Evolutionary conservation across 176 grass and related monocot species (phyloP).

Genomic region (Rhipidocladum racemiflorum): DNA sequence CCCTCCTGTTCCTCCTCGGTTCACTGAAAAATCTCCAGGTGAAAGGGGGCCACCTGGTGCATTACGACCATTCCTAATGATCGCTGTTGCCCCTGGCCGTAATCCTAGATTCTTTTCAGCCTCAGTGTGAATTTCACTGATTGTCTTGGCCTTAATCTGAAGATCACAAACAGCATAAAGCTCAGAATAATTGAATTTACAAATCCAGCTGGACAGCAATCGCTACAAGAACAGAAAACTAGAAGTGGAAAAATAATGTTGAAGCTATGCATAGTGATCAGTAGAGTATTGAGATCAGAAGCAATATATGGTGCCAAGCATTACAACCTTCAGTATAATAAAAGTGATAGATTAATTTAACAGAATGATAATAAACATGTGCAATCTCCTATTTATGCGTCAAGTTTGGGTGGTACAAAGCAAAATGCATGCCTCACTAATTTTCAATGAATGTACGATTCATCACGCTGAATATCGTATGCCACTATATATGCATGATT

Average conservation of each 20-base stretch:
- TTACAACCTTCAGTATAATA: background rate
- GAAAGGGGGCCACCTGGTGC: conserved; percentile 52
- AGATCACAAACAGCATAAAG: conserved; percentile 31
- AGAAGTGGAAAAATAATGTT: background rate
- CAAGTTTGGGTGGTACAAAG: background rate
- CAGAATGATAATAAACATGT: background rate
- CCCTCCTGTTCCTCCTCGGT: conserved; percentile 63
- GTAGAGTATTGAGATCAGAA: background rate
- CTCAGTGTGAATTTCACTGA: conserved; percentile 84
- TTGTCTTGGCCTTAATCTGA: conserved; percentile 89
- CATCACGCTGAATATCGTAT: background rate
- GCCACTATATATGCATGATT: background rate
- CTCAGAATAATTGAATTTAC: conserved; percentile 24
- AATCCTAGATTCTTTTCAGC: conserved; percentile 86
- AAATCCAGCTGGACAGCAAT: background rate
- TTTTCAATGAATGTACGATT: background rate
- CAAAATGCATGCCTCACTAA: background rate
- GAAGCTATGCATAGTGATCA: background rate
- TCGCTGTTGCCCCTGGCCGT: conserved; percentile 57
- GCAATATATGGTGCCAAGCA: background rate
- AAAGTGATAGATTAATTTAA: background rate
- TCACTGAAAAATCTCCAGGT: conserved; percentile 65
- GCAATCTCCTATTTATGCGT: background rate
- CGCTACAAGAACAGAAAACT: background rate
- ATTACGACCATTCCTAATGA: conserved; percentile 61